Evolutionary conservation across 345 rosid species (phyloP).

Genomic region (Eucalyptus curtisii): DNA sequence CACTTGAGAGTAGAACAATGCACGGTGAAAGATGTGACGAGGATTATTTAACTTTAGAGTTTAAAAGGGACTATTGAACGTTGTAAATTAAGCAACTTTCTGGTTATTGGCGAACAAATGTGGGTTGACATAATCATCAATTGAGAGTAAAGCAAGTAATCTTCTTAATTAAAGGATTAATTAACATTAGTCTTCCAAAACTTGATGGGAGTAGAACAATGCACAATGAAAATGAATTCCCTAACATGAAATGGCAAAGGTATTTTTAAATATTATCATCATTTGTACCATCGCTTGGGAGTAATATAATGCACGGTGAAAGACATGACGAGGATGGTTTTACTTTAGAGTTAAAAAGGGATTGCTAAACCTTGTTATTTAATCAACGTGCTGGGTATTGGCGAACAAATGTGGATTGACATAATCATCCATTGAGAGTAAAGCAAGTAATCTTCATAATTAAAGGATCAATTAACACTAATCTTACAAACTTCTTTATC

Average conservation of each 20-base stretch:
- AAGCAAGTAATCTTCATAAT: not conserved
- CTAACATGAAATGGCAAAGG: not conserved
- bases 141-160: not conserved
- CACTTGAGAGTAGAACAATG: not conserved
- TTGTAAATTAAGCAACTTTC: not conserved
- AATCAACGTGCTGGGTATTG: not conserved
- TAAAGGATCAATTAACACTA: not conserved
- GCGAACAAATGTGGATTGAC: not conserved
- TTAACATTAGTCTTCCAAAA: no score
- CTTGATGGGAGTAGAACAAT: not conserved
- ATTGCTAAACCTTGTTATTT: not conserved
- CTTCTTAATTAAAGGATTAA: no score
- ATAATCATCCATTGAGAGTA: not conserved
- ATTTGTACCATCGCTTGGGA: not conserved
- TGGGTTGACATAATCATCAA: not conserved
- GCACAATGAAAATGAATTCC: not conserved
- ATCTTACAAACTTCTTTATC: not conserved
- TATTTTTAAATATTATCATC: not conserved
- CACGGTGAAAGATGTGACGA: not conserved
- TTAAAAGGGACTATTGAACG: not conserved
- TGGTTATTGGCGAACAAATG: not conserved
- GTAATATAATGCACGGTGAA: not conserved
- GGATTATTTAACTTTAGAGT: not conserved
- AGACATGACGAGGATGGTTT: not conserved
- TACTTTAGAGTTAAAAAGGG: not conserved